Evolutionary conservation across 2,329 filamentous ascomycete genomes (phyloP).

Genomic region (Aureobasidium lini): DNA sequence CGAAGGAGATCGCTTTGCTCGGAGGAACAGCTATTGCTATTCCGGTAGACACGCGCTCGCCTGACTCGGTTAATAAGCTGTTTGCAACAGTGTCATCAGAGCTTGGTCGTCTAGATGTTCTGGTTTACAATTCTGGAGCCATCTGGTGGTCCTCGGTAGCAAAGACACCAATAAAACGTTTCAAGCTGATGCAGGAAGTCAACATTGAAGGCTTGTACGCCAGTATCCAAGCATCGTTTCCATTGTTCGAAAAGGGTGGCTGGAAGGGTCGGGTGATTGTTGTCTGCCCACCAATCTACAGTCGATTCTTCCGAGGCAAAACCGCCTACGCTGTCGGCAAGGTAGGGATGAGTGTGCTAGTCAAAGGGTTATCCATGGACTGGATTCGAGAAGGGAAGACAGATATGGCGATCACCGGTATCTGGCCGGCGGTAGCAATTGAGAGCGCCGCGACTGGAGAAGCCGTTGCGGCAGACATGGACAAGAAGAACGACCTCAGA

Average conservation of each 20-base stretch:
- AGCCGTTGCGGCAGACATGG: conserved; percentile 31
- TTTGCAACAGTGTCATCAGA: neutral
- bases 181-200: conserved; percentile 61
- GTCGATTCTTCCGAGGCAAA: conserved; percentile 77
- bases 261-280: conserved; percentile 61
- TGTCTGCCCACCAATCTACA: conserved; percentile 78
- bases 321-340: conserved; percentile 75
- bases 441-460: conserved; percentile 65
- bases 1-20: conserved; percentile 60
- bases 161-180: conserved; percentile 52
- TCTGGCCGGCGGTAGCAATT: conserved; percentile 75
- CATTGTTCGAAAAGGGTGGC: conserved; percentile 47
- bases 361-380: conserved; percentile 77
- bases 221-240: conserved; percentile 59
- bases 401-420: conserved; percentile 68
- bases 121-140: conserved; percentile 77
- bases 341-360: conserved; percentile 73
- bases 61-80: neutral
- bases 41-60: conserved; percentile 48
- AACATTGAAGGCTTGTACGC: conserved; percentile 72
- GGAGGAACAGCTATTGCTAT: conserved; percentile 60
- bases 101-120: conserved; percentile 56
- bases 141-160: conserved; percentile 77
- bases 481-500: conserved; percentile 7
- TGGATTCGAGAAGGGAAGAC: conserved; percentile 57